Conservation (phyloP, 2,329 filamentous ascomycete species). For the Phaeosphaeriaceae sp. region DNA sequence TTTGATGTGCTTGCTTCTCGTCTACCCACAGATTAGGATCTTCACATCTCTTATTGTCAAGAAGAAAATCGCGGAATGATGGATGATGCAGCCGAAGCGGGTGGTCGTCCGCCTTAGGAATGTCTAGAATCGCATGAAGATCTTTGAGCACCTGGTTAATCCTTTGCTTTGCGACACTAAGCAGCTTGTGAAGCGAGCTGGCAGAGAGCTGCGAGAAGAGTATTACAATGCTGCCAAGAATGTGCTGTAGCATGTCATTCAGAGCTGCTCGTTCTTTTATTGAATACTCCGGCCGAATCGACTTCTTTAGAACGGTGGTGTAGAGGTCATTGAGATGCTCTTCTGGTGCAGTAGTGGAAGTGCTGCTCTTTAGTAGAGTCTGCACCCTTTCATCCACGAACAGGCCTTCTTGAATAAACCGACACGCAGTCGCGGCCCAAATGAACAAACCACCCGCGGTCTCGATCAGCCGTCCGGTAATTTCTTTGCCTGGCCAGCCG, state of each 20-base stretch:
- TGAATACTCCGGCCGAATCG: neutral
- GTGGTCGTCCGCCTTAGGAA: slow-evolving; percentile 24
- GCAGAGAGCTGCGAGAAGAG: neutral
- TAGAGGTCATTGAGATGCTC: slow-evolving; percentile 1
- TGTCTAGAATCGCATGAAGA: slow-evolving; percentile 27
- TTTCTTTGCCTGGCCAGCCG: slow-evolving; percentile 24
- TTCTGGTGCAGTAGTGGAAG: neutral
- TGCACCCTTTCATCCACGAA: slow-evolving; percentile 2
- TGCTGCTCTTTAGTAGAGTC: neutral
- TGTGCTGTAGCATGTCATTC: too few relatives aligned
- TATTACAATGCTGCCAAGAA: too few relatives aligned
- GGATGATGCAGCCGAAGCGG: too few relatives aligned
- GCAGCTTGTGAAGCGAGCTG: neutral
- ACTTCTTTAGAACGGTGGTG: neutral
- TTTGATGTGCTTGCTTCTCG: too few relatives aligned
- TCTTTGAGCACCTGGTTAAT: slow-evolving; percentile 26
- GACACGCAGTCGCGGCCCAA: too few relatives aligned
- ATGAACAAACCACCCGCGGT: slow-evolving; percentile 34
- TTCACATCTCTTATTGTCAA: slow-evolving; percentile 20
- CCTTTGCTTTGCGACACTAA: neutral
- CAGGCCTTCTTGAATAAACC: slow-evolving; percentile 19
- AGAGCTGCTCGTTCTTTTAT: neutral
- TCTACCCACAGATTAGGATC: slow-evolving; percentile 44
- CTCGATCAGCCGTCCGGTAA: slow-evolving; percentile 28
- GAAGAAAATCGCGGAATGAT: slow-evolving; percentile 31